Evolutionary conservation across 495 filamentous ascomycete genomes (phyloP), one percentile per base, ranked within the genome.

Genomic region (Podospora australis): DNA sequence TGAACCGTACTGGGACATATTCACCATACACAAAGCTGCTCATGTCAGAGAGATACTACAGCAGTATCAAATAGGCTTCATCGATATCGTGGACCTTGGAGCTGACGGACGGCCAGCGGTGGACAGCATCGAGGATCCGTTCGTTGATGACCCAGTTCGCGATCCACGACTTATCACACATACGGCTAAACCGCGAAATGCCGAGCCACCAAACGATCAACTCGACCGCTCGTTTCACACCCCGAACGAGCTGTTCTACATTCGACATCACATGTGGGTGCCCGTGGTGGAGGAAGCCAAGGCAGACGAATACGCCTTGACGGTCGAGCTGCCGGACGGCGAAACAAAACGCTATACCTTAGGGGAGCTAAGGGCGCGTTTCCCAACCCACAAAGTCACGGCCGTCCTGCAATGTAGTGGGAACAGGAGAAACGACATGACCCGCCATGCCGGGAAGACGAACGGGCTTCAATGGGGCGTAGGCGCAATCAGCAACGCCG

Each of bases 1-100:
- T 21, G 79, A 82, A 38, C 78, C 74, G 1, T 82, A 81, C 59
- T 82, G 79, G 79, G 64, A 81, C 28, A 81, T 82, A 38, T 81
- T 82, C 42, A 69, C 69, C 34, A 80, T 82, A 39, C 79, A 82
- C 57, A 76, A 81, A 56, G 59, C 71, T 22, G 63, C 72, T 7
- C 69, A 81, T 20, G 78, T 81, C 5, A 71, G 70, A 14, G 78
- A 82, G 40, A 77, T 81, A 11, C 65, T 82, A 2, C 64, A 78
- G 13, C 66, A 73, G 41, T 81, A 73, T 49, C 61, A 70, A 13
- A 73, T 82, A 20, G 79, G 78, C 24, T 69, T 62, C 42, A 66
- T 82, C 8, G 69, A 79, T 44, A 56, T 56, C 0, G 62, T 57
- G 4, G 79, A 82, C 50, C 60, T 82, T 4, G 70, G 71, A n/a